Conservation (phyloP, 106 monocot species). For the Phalaenopsis equestris region DNA sequence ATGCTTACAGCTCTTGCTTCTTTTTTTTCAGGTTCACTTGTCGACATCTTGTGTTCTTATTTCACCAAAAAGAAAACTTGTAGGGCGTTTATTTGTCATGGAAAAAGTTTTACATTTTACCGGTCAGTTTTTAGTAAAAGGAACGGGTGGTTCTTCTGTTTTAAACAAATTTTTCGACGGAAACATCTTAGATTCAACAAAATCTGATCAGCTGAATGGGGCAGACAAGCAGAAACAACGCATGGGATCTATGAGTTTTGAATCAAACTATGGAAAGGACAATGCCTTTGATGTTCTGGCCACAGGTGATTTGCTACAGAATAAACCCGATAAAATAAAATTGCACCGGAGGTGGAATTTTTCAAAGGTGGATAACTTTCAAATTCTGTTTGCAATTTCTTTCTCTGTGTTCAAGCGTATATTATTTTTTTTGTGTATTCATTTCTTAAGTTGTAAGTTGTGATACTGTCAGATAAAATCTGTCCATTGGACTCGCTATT, state of each 20-base stretch:
- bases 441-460: neutral
- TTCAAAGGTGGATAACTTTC: conserved; percentile 32
- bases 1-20: neutral
- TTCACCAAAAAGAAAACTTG: conserved; percentile 81
- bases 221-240: conserved; percentile 22
- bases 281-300: conserved; percentile 25
- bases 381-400: conserved; percentile 4
- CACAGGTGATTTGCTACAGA: conserved; percentile 16
- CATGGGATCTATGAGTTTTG: conserved; percentile 12
- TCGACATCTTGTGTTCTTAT: conserved; percentile 74
- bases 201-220: conserved; percentile 27
- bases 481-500: conserved; percentile 87
- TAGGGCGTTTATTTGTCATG: conserved; percentile 65
- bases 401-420: neutral
- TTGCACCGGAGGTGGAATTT: conserved; percentile 85
- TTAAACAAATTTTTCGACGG: conserved; percentile 46
- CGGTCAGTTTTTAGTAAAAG: conserved; percentile 84
- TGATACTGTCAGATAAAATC: conserved; percentile 68
- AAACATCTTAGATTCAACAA: conserved; percentile 24
- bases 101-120: conserved; percentile 67
- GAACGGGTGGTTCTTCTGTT: conserved; percentile 83
- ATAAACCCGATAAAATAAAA: conserved; percentile 53
- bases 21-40: conserved; percentile 59
- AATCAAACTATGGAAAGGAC: conserved; percentile 22
- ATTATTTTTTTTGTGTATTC: neutral